These are phyloP conservation scores for Zygoascus biomembranicola DNA, from an alignment of 805 yeast species.

Conservation along the genomic window DNA sequence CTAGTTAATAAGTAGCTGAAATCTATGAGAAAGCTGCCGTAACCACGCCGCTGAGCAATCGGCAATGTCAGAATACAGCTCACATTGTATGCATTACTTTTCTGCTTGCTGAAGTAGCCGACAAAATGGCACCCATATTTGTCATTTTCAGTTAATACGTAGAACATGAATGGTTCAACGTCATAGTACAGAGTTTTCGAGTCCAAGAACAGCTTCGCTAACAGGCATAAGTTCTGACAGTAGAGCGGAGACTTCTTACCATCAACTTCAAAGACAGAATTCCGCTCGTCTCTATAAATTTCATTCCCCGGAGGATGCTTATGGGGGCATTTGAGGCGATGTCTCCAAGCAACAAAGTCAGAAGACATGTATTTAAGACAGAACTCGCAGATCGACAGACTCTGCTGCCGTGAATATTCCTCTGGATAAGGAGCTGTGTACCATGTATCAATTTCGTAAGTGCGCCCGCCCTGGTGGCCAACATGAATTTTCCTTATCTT, in stretches of 20 bases:
- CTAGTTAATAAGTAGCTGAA: constrained; percentile 76
- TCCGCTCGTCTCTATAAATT: constrained; percentile 62
- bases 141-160: constrained; percentile 68
- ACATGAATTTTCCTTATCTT: constrained; percentile 60
- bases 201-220: constrained; percentile 82
- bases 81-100: constrained; percentile 56
- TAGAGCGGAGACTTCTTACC: constrained; percentile 75
- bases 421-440: constrained; percentile 90
- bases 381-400: constrained; percentile 71
- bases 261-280: constrained; percentile 84
- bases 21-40: constrained; percentile 81
- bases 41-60: constrained; percentile 77
- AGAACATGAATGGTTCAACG: constrained; percentile 91
- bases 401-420: constrained; percentile 55
- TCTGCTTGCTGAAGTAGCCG: constrained; percentile 91
- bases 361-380: constrained; percentile 76
- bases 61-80: constrained; percentile 90
- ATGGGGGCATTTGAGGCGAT: constrained; percentile 62
- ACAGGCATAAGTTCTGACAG: constrained; percentile 82
- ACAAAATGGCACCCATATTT: constrained; percentile 60
- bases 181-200: constrained; percentile 90
- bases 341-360: constrained; percentile 59
- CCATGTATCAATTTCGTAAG: constrained; percentile 78
- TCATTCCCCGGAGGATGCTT: constrained; percentile 86
- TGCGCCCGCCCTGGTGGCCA: constrained; percentile 31